Conservation (phyloP, 1,284 basidiomycete species). For the Kwoniella shivajii region DNA sequence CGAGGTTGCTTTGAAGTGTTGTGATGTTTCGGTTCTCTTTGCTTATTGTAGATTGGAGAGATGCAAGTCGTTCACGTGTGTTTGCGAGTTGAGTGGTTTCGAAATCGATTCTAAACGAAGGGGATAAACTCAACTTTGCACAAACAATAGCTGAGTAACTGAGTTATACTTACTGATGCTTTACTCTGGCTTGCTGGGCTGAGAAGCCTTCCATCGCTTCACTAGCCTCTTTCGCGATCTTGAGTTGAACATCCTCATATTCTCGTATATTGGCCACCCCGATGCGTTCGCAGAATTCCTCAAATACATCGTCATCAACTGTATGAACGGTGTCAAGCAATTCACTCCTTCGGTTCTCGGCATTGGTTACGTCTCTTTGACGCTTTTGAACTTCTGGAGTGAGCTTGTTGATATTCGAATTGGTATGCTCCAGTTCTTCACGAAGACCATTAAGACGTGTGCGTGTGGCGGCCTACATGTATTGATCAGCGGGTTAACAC, state of each 20-base stretch:
- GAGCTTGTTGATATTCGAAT: slow-evolving; percentile 68
- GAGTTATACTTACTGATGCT: slow-evolving; percentile 71
- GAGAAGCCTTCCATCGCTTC: slow-evolving; percentile 82
- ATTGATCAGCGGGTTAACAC: neutral
- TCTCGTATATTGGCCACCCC: slow-evolving; percentile 83
- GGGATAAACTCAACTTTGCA: neutral
- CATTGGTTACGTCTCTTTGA: slow-evolving; percentile 29
- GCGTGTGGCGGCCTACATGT: slow-evolving; percentile 31
- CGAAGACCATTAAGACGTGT: slow-evolving; percentile 39
- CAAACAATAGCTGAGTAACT: neutral
- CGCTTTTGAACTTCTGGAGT: slow-evolving; percentile 66
- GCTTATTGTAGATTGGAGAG: slow-evolving; percentile 61
- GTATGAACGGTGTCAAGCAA: slow-evolving; percentile 67
- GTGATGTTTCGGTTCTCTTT: slow-evolving; percentile 64
- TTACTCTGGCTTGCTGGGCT: slow-evolving; percentile 82
- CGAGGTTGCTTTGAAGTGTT: slow-evolving; percentile 62
- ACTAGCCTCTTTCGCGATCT: slow-evolving; percentile 80
- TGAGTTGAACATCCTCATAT: slow-evolving; percentile 91
- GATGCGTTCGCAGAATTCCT: slow-evolving; percentile 76
- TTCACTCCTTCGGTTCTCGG: slow-evolving; percentile 62
- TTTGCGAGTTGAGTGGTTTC: slow-evolving; percentile 71
- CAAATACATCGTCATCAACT: slow-evolving; percentile 82
- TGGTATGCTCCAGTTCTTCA: slow-evolving; percentile 71
- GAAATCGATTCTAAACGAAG: slow-evolving; percentile 66
- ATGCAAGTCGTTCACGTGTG: slow-evolving; percentile 66